Percentiles rank a stretch among this genome's conserved stretches.
Evolutionary conservation across 2,329 filamentous ascomycete genomes (phyloP).

Genomic region (Incumbomyces lentus): DNA sequence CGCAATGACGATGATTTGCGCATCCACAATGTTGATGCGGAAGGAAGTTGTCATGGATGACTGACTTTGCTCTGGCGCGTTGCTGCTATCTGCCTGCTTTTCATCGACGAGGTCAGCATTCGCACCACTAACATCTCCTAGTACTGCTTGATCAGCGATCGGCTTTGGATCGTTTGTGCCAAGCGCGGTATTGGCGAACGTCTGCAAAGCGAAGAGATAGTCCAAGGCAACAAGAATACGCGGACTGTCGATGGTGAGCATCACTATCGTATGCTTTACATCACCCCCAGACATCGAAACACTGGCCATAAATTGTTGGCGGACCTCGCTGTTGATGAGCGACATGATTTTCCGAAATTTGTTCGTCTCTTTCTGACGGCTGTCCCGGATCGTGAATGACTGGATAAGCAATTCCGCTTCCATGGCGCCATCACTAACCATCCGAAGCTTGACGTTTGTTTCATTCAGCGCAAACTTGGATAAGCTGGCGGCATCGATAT

Average conservation of each 20-base stretch:
- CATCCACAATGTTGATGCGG: slow-evolving; percentile 87
- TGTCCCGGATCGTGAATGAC: slow-evolving; percentile 91
- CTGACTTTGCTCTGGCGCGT: slow-evolving; percentile 28
- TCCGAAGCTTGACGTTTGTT: slow-evolving; percentile 79
- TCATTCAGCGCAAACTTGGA: slow-evolving; percentile 92
- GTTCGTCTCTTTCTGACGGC: slow-evolving; percentile 76
- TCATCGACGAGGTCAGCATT: slow-evolving; percentile 27
- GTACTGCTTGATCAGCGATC: slow-evolving; percentile 25
- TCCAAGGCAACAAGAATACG: slow-evolving; percentile 91
- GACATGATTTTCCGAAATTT: slow-evolving; percentile 99
- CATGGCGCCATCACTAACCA: slow-evolving; percentile 82
- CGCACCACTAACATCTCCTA: slow-evolving; percentile 44
- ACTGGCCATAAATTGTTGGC: slow-evolving; percentile 96
- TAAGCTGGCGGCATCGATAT: slow-evolving; percentile 68
- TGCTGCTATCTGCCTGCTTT: slow-evolving; percentile 42
- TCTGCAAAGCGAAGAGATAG: slow-evolving; percentile 82
- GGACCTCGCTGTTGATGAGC: slow-evolving; percentile 80
- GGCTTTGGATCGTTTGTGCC: slow-evolving; percentile 45
- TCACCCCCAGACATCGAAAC: slow-evolving; percentile 80
- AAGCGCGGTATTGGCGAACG: slow-evolving; percentile 65
- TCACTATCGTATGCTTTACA: slow-evolving; percentile 72
- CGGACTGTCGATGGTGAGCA: slow-evolving; percentile 90
- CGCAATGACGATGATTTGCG: slow-evolving; percentile 90
- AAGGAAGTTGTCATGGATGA: slow-evolving; percentile 65
- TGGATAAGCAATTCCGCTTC: slow-evolving; percentile 90